Conservation (phyloP, 257 asterid genomes). For the Anisodus acutangulus region DNA sequence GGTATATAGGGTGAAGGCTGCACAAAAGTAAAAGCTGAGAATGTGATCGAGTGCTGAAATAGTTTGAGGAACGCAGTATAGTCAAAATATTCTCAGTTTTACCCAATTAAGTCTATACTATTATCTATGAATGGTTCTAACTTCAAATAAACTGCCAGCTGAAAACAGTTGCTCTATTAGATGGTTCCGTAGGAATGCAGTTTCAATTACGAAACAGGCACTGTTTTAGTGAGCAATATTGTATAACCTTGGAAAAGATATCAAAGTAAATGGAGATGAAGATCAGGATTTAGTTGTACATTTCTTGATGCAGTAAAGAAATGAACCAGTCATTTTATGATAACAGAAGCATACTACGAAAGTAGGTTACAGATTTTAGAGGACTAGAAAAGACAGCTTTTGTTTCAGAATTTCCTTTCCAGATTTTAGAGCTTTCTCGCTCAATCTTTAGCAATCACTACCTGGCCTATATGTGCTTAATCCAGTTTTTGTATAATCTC, state of each 20-base stretch:
- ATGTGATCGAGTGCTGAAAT: slow-evolving; percentile 10
- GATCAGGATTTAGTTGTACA: not conserved
- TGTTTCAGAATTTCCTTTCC: slow-evolving; percentile 22
- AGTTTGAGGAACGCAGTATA: not conserved
- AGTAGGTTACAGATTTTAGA: slow-evolving; percentile 6
- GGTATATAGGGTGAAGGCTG: slow-evolving; percentile 83
- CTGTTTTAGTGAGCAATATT: not conserved
- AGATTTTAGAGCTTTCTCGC: not conserved
- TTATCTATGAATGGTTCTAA: slow-evolving; percentile 6
- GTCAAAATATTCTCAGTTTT: not conserved
- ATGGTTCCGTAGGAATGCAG: slow-evolving; percentile 7
- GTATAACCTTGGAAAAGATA: not conserved
- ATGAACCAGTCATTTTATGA: not conserved
- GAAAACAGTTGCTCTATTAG: slow-evolving; percentile 17
- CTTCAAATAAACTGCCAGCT: slow-evolving; percentile 1
- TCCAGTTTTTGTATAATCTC: not conserved
- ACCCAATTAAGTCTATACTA: not conserved
- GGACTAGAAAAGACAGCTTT: not conserved
- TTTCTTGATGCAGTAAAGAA: not conserved
- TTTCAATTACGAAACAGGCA: slow-evolving; percentile 12
- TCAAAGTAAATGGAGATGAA: slow-evolving; percentile 11
- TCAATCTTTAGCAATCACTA: slow-evolving; percentile 18
- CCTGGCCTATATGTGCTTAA: slow-evolving; percentile 17
- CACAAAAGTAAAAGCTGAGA: slow-evolving; percentile 36
- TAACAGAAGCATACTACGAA: not conserved